Evolutionary conservation across 345 rosid species (phyloP).

Genomic region (Eucalyptus erythrocorys): DNA sequence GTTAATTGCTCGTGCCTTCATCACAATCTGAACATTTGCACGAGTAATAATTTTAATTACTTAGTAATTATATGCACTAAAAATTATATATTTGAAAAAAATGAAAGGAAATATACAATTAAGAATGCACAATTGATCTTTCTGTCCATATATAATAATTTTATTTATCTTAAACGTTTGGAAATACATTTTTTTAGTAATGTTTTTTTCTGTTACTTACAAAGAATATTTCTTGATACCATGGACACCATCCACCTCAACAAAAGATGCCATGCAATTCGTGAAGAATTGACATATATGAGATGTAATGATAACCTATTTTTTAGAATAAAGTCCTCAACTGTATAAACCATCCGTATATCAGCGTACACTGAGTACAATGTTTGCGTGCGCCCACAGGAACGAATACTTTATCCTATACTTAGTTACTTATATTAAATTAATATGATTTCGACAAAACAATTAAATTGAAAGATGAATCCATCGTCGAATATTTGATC

Average conservation of each 20-base stretch:
- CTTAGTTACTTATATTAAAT: neutral
- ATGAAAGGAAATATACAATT: neutral
- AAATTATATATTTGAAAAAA: too few species aligned
- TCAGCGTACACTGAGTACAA: neutral
- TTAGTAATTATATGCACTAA: too few species aligned
- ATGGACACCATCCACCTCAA: neutral
- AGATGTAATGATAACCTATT: too few species aligned
- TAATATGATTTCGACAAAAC: neutral
- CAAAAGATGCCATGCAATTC: neutral
- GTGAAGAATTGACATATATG: neutral
- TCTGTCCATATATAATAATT: neutral
- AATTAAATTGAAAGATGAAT: too few species aligned
- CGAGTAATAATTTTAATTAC: too few species aligned
- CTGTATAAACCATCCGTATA: neutral
- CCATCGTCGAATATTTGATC: neutral
- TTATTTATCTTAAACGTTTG: too few species aligned
- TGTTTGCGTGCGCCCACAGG: neutral
- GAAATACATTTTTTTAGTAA: neutral
- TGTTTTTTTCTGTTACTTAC: neutral
- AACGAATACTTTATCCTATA: too few species aligned
- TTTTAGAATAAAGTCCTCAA: neutral
- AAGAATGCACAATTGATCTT: neutral
- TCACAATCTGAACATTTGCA: too few species aligned
- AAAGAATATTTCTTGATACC: too few species aligned
- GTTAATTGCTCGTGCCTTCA: too few species aligned